Conservation (phyloP, 1,284 basidiomycete species). For the Ceratobasidium sp. region DNA sequence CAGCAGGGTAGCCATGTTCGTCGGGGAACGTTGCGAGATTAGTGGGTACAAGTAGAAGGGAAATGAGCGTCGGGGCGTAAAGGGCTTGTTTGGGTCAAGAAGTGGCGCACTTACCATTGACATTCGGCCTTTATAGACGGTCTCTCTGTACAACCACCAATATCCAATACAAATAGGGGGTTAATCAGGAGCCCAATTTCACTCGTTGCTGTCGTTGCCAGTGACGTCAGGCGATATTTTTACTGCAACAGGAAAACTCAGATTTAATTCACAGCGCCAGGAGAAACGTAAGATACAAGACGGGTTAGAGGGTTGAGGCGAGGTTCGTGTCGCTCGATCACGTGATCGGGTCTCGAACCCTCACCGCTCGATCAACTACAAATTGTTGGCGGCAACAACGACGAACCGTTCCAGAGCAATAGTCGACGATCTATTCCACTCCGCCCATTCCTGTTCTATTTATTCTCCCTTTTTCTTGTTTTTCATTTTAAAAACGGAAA, state of each 20-base stretch:
- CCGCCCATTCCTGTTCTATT: background rate
- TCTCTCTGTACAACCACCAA: slow-evolving; percentile 14
- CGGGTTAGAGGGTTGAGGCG: slow-evolving; percentile 31
- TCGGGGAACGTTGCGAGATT: too few species aligned
- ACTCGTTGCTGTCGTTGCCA: slow-evolving; percentile 17
- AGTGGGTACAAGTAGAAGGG: background rate
- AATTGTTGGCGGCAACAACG: too few species aligned
- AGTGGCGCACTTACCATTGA: slow-evolving; percentile 30
- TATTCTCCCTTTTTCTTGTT: too few species aligned
- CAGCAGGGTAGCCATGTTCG: slow-evolving; percentile 25
- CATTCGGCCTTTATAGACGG: slow-evolving; percentile 13
- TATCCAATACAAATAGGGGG: slow-evolving; percentile 26
- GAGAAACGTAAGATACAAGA: too few species aligned
- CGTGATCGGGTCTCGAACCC: background rate
- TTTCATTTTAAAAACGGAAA: too few species aligned
- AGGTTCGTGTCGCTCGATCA: slow-evolving; percentile 16
- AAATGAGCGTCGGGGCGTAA: background rate
- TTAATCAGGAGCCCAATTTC: background rate
- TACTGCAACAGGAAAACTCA: background rate
- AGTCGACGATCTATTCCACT: background rate
- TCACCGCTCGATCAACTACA: too few species aligned
- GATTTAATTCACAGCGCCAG: too few species aligned
- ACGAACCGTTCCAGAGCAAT: background rate
- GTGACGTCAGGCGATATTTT: slow-evolving; percentile 21
- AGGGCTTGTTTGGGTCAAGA: slow-evolving; percentile 6